These are phyloP conservation scores for Mortierella sp. DNA, from an alignment of 371 early-diverging fungal genomes.

Conservation along the genomic window DNA sequence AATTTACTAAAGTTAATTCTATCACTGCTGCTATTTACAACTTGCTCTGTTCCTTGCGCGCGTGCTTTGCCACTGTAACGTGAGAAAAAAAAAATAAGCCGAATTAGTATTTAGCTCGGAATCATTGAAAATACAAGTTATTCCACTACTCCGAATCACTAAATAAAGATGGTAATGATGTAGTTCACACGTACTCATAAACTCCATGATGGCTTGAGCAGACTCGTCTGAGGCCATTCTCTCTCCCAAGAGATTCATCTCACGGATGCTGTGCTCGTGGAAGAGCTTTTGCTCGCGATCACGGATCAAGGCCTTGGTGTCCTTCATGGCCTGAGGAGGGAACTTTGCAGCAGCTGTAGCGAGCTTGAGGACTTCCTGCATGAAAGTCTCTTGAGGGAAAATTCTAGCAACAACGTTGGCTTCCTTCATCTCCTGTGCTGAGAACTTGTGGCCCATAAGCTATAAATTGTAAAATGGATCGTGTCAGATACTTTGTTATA, in stretches of 20 bases:
- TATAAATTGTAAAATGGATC: slow-evolving; percentile 15
- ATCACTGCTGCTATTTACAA: slow-evolving; percentile 14
- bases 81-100: neutral
- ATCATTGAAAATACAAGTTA: neutral
- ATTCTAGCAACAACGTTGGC: slow-evolving; percentile 63
- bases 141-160: too few species aligned
- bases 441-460: slow-evolving; percentile 67
- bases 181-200: slow-evolving; percentile 48
- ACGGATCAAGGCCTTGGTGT: slow-evolving; percentile 68
- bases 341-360: slow-evolving; percentile 67
- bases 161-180: neutral
- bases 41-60: slow-evolving; percentile 45
- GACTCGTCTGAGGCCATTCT: slow-evolving; percentile 57
- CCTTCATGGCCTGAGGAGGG: slow-evolving; percentile 65
- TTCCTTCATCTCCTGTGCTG: slow-evolving; percentile 67
- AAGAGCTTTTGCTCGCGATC: slow-evolving; percentile 62
- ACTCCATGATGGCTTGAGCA: slow-evolving; percentile 46
- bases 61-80: slow-evolving; percentile 48
- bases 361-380: slow-evolving; percentile 60
- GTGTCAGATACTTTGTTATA: neutral
- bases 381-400: slow-evolving; percentile 68
- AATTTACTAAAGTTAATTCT: too few species aligned
- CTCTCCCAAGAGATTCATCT: slow-evolving; percentile 60
- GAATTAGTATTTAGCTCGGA: neutral
- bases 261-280: slow-evolving; percentile 60